Base-by-base conservation (phyloP, 352 stramenopile species). In the Phytophthora sojae region DNA sequence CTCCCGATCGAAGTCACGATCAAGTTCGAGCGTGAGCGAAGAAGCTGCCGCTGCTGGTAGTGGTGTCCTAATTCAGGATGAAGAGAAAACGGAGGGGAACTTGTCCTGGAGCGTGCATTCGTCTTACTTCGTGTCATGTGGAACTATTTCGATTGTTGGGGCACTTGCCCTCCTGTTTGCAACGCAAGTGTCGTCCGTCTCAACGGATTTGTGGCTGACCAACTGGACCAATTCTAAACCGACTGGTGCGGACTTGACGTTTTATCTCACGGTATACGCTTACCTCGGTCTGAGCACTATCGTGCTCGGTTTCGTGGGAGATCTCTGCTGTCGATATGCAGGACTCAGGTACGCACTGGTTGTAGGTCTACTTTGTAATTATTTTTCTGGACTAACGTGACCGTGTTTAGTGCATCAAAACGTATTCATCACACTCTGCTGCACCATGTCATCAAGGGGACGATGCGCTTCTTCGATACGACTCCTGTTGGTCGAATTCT, bases 391-490 rank as follows among this genome's bases (percentile, higher is more conserved):
- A 42, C 35, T 42, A 17, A 42, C 35, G 11, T 5, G 11, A 5
- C 35, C 15, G 35, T 67, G 7, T 64, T 19, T 23, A 93, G 82
- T 53, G 86, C 86, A 4, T 93, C 87, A 4, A 81, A 81, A 53
- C 58, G 37, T 44, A 89, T 96, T 21, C 89, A 96, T 65, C 49
- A 86, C 52, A 64, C 56, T 7, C 64, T 97, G 30, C 69, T 97
- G 42, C 73, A 81, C 19, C 71, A 77, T 37, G 61, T 97, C 3
- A 79, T 95, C 19, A 80, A 80, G 29, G 90, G 86, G 4, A 93
- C 89, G 15, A 93, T 97, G 88, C 76, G 82, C 29, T 98, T 96
- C 72, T 98, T 97, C 60, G 82, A 93, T 44, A 87, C 81, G 7
- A 96, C 85, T 4, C 91, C 92, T 0, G 73, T 96, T 6, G 93